Base-by-base conservation (phyloP, 2,329 filamentous ascomycete species). In the Colletotrichum australisinense region DNA sequence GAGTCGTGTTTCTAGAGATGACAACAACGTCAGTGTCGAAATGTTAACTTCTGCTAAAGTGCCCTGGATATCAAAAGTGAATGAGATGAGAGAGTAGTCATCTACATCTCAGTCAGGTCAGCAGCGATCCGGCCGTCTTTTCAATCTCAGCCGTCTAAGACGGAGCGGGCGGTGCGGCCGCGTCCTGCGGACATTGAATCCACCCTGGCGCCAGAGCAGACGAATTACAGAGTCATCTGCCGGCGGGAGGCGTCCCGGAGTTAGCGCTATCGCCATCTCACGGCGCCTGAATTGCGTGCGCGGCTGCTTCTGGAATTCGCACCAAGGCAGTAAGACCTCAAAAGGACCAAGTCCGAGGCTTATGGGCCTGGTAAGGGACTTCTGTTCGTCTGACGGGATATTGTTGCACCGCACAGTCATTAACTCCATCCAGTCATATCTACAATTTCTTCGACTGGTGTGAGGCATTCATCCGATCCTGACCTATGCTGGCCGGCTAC, bases 191-290 rank as follows among this genome's bases (percentile, higher is more conserved):
- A 32, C 5, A 16, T n/a, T 19, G 11, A 58, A 38, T 42, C 22
- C 38, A 52, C 63, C 28, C 63, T 56, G 12, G 12, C 12, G 24
- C 16, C 63, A 12, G 11, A 35, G 32, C 32, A 35, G 32, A 12
- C 32, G 32, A 52, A 35, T 22, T 26, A 35, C n/a, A 55, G 52
- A 30, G 62, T 64, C 53, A 64, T 46, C 52, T n/a, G 19, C 24
- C 2, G 9, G 1, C 32, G 24, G 16, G 12, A 49, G n/a, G n/a
- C 24, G 14, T 24, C 52, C 38, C 69, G 69, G 69, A 72, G 28
- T 72, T 72, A 69, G 52, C 65, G 49, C 28, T 69, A 72, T 69
- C 65, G 24, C 69, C 69, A 69, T 22, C 28, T 4, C 11, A 16
- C 53, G 19, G 26, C 8, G 16, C 65, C 49, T 38, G 32, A 12